These are phyloP conservation scores for Aspergillus mulundensis DNA, from an alignment of 495 filamentous ascomycete species.

Conservation along the genomic window DNA sequence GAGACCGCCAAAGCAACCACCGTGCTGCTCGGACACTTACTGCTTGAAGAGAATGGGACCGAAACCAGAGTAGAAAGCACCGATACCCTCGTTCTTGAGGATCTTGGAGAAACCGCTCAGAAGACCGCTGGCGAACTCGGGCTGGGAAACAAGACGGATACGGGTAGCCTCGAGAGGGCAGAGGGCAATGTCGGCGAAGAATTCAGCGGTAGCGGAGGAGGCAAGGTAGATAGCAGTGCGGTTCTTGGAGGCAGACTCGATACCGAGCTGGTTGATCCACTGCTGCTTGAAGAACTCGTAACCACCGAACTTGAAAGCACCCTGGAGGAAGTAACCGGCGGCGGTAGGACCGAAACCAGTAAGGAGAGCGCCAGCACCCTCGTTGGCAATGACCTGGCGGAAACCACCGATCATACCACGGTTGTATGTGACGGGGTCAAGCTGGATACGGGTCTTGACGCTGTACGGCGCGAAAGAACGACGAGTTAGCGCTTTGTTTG, in stretches of 20 bases:
- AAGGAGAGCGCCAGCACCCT: constrained; percentile 84
- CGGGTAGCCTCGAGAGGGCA: constrained; percentile 92
- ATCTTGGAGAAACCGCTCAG: constrained; percentile 83
- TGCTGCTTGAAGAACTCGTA: constrained; percentile 97
- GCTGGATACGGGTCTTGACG: constrained; percentile 93
- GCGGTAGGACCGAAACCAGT: constrained; percentile 85
- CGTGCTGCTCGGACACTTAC: constrained; percentile 51
- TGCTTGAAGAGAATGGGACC: constrained; percentile 94
- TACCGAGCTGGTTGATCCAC: constrained; percentile 74
- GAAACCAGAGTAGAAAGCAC: constrained; percentile 92
- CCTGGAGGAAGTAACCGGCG: constrained; percentile 93
- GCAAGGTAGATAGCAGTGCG: constrained; percentile 85
- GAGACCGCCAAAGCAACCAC: background rate
- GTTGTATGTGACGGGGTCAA: constrained; percentile 89
- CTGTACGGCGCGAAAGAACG: constrained; percentile 45
- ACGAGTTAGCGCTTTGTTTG: constrained; percentile 20
- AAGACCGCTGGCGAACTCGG: constrained; percentile 78
- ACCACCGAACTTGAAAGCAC: constrained; percentile 91
- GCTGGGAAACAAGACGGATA: constrained; percentile 91
- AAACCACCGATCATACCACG: constrained; percentile 82
- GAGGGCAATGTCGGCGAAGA: constrained; percentile 91
- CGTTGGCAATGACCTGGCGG: constrained; percentile 74
- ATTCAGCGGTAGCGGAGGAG: constrained; percentile 78
- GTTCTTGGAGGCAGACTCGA: constrained; percentile 79
- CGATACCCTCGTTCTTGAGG: constrained; percentile 74